A percentile compares a stretch with the other conserved stretches of the same genome.
Conservation (phyloP, 805 yeast species). For the Wickerhamomyces subpelliculosus region DNA sequence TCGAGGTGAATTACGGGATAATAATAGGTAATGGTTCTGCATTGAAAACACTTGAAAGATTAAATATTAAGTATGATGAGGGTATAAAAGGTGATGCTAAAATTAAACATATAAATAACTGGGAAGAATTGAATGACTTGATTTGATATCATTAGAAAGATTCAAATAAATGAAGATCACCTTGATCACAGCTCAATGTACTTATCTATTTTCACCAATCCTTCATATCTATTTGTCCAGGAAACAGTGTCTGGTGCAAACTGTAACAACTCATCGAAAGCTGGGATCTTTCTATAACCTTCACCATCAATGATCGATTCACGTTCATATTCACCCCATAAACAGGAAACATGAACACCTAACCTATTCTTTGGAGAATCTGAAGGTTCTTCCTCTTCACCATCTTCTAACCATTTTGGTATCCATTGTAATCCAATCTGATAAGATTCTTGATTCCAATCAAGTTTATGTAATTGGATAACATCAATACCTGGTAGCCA, state of each 20-base stretch:
- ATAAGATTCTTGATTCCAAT: constrained; percentile 46
- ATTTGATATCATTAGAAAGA: constrained; percentile 1
- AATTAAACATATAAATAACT: constrained; percentile 14
- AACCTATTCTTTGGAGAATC: constrained; percentile 31
- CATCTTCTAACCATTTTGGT: constrained; percentile 44
- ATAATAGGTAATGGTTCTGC: constrained; percentile 36
- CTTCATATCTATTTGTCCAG: constrained; percentile 60
- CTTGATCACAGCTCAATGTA: constrained; percentile 34
- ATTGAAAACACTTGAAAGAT: constrained; percentile 14
- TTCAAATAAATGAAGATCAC: not conserved
- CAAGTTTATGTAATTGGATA: constrained; percentile 56
- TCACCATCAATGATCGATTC: constrained; percentile 32
- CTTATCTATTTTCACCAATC: constrained; percentile 55
- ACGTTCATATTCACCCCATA: constrained; percentile 68
- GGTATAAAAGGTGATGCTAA: constrained; percentile 10
- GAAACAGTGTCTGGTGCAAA: constrained; percentile 61
- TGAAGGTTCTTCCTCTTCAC: constrained; percentile 22
- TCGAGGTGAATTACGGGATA: constrained; percentile 40
- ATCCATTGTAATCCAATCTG: constrained; percentile 72
- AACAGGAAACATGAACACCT: constrained; percentile 58
- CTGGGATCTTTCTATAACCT: constrained; percentile 47
- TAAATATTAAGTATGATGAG: constrained; percentile 16
- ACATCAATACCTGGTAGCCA: constrained; percentile 56
- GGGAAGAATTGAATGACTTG: constrained; percentile 15
- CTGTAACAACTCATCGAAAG: constrained; percentile 60